Percentiles rank a stretch among this genome's conserved stretches.
phyloP scores from a whole-genome alignment of 2,329 filamentous ascomycete species.

The Xylaria arbuscula region DNA sequence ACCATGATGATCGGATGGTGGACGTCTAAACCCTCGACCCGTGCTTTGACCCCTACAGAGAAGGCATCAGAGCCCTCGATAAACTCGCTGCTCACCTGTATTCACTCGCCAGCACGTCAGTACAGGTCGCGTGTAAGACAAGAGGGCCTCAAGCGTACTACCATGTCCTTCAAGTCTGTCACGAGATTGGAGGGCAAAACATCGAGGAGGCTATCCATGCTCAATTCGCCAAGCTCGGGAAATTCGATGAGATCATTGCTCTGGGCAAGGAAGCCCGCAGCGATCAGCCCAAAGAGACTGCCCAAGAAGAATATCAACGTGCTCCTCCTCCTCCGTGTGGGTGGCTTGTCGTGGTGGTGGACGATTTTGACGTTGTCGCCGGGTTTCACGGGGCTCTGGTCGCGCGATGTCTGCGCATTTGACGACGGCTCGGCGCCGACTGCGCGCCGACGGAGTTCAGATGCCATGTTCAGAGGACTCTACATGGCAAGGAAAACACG shows the following conservation, averaged over 20 bases:
- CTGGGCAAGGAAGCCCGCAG: slow-evolving; percentile 89
- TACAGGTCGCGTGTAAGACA: background rate
- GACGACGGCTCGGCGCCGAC: slow-evolving; percentile 46
- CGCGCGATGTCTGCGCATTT: slow-evolving; percentile 46
- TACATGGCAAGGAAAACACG: slow-evolving; percentile 44
- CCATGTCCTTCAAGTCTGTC: slow-evolving; percentile 84
- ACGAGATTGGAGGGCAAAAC: slow-evolving; percentile 87
- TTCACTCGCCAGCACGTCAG: slow-evolving; percentile 40
- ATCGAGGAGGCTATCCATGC: slow-evolving; percentile 87
- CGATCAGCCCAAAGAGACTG: slow-evolving; percentile 88
- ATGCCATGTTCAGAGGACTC: slow-evolving; percentile 44
- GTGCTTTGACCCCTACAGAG: slow-evolving; percentile 85
- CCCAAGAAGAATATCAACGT: slow-evolving; percentile 88
- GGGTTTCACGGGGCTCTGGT: slow-evolving; percentile 51
- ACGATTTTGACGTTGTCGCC: slow-evolving; percentile 57
- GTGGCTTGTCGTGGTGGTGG: slow-evolving; percentile 56
- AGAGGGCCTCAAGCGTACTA: slow-evolving; percentile 65
- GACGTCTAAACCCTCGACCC: slow-evolving; percentile 81
- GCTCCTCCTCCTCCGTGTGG: slow-evolving; percentile 75
- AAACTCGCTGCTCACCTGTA: slow-evolving; percentile 85
- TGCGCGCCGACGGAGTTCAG: slow-evolving; percentile 48
- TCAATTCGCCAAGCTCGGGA: slow-evolving; percentile 75
- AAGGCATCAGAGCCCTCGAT: slow-evolving; percentile 94
- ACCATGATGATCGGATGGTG: slow-evolving; percentile 96
- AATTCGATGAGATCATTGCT: slow-evolving; percentile 90